Evolutionary conservation across 305 asterid genomes (phyloP).

Genomic region (Plantago rigida): DNA sequence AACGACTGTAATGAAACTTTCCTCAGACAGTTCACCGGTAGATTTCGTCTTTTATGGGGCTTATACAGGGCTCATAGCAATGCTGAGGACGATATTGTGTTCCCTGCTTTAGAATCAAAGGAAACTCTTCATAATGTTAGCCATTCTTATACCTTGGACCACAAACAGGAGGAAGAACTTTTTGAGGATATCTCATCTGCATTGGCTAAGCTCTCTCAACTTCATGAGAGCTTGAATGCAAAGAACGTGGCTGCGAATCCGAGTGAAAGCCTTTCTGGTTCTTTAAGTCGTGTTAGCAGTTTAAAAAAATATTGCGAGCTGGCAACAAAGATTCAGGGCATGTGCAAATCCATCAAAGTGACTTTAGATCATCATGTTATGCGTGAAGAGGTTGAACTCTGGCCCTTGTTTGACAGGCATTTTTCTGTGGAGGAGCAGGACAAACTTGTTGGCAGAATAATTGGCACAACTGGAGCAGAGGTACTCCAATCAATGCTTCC

Average conservation of each 20-base stretch:
- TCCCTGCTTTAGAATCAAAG: constrained; percentile 92
- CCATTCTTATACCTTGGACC: constrained; percentile 92
- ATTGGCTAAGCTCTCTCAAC: constrained; percentile 57
- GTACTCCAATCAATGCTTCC: constrained; percentile 97
- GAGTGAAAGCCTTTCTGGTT: constrained; percentile 26
- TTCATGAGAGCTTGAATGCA: constrained; percentile 49
- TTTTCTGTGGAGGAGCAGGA: constrained; percentile 92
- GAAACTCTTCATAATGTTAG: constrained; percentile 93
- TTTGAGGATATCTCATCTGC: constrained; percentile 87
- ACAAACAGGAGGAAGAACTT: constrained; percentile 87
- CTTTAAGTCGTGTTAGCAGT: constrained; percentile 33
- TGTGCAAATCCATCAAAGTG: constrained; percentile 95
- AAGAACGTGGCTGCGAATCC: constrained; percentile 35
- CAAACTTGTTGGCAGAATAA: constrained; percentile 83
- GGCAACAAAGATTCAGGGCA: constrained; percentile 87
- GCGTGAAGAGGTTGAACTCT: constrained; percentile 91
- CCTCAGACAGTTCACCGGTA: constrained; percentile 75
- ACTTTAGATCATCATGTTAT: constrained; percentile 90
- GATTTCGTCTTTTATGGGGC: constrained; percentile 89
- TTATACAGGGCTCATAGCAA: constrained; percentile 95
- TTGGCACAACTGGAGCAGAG: constrained; percentile 98
- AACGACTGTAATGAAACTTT: constrained; percentile 62
- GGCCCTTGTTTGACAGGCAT: constrained; percentile 94
- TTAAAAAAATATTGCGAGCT: constrained; percentile 62
- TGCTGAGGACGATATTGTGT: constrained; percentile 96